Conservation (phyloP, 2,329 filamentous ascomycete species). For the Fusarium globosum region DNA sequence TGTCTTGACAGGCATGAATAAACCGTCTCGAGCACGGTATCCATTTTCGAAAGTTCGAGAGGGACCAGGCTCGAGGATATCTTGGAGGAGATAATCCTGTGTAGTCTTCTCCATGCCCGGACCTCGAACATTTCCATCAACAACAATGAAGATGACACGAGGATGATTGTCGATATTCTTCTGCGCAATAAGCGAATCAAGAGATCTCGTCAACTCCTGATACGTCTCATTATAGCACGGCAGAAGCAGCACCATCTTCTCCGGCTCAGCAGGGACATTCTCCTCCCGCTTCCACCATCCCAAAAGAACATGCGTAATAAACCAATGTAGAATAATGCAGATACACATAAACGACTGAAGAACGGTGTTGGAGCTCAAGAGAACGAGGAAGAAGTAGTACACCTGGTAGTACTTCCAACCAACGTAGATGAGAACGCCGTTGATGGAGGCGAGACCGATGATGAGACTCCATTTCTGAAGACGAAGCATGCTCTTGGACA, state of each 20-base stretch:
- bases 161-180: constrained; percentile 56
- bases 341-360: constrained; percentile 57
- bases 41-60: constrained; percentile 53
- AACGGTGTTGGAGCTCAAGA: constrained; percentile 59
- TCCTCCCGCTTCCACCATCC: constrained; percentile 48
- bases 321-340: constrained; percentile 49
- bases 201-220: constrained; percentile 56
- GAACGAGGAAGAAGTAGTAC: constrained; percentile 57
- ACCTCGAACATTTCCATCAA: constrained; percentile 60
- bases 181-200: constrained; percentile 59
- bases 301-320: constrained; percentile 48
- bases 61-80: constrained; percentile 55
- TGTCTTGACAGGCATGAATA: constrained; percentile 59
- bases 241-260: constrained; percentile 58
- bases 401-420: constrained; percentile 53
- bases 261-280: constrained; percentile 51
- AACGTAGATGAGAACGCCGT: constrained; percentile 52
- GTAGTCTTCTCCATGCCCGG: constrained; percentile 61
- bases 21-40: constrained; percentile 59
- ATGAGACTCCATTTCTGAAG: constrained; percentile 56
- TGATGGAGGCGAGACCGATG: constrained; percentile 49
- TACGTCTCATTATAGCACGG: constrained; percentile 63
- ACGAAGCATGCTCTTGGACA: constrained; percentile 52
- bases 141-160: constrained; percentile 59
- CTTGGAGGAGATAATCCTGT: constrained; percentile 58